Conservation (phyloP, 1,284 basidiomycete genomes). For the Heliocybe sulcata region DNA sequence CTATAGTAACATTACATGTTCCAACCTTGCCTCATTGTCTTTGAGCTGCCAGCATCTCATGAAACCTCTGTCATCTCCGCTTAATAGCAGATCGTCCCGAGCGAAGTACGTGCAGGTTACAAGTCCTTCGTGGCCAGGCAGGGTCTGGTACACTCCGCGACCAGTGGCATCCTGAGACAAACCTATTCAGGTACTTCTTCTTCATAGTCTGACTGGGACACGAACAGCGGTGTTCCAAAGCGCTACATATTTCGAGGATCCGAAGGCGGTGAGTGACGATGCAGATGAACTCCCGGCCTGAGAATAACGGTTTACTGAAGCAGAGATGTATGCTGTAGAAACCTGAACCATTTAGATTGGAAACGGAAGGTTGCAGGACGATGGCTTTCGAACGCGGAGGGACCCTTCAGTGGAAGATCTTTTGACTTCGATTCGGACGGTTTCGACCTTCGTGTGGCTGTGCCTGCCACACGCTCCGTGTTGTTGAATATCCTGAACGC, state of each 20-base stretch:
- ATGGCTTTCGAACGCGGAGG: too few species aligned
- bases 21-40: slow-evolving; percentile 29
- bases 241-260: slow-evolving; percentile 68
- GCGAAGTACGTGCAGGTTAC: slow-evolving; percentile 74
- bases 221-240: slow-evolving; percentile 68
- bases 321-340: slow-evolving; percentile 64
- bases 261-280: slow-evolving; percentile 66
- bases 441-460: too few species aligned
- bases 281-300: slow-evolving; percentile 54
- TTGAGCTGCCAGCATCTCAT: slow-evolving; percentile 45
- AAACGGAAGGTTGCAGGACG: too few species aligned
- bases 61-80: slow-evolving; percentile 69
- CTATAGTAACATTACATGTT: slow-evolving; percentile 11
- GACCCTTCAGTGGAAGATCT: too few species aligned
- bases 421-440: too few species aligned
- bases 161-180: slow-evolving; percentile 35
- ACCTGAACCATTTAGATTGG: not conserved
- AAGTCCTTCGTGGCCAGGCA: slow-evolving; percentile 68
- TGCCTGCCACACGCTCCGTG: too few species aligned
- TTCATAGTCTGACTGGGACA: slow-evolving; percentile 5
- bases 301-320: slow-evolving; percentile 72
- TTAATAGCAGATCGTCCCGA: slow-evolving; percentile 42
- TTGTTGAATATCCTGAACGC: too few species aligned
- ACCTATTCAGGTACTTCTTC: slow-evolving; percentile 7
- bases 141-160: slow-evolving; percentile 56